Percentiles rank a stretch among this genome's conserved stretches.
These are phyloP conservation scores for Grigorovia transvaalensis DNA, from an alignment of 805 yeast genomes.

Conservation along the genomic window DNA sequence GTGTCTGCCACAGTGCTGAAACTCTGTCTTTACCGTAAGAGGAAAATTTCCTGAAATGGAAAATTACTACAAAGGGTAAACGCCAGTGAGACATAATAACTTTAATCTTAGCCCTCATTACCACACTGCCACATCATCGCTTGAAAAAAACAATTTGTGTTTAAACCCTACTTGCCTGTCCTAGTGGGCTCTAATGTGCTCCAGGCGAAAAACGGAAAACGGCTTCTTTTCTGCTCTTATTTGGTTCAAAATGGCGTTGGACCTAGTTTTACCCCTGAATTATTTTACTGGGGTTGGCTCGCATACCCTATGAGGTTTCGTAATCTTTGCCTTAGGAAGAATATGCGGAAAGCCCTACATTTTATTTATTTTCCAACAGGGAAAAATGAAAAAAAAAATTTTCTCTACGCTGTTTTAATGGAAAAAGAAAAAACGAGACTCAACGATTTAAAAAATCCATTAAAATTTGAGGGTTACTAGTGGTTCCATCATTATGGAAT, in stretches of 20 bases:
- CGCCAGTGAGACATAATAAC: background rate
- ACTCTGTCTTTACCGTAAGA: background rate
- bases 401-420: background rate
- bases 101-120: background rate
- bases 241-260: too few relatives aligned
- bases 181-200: too few relatives aligned
- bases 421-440: background rate
- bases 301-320: too few relatives aligned
- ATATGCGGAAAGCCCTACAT: background rate
- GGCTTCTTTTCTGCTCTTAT: too few relatives aligned
- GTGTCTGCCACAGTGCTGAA: background rate
- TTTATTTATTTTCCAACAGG: background rate
- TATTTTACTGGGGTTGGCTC: too few relatives aligned
- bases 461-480: background rate
- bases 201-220: too few relatives aligned
- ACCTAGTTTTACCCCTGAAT: too few relatives aligned
- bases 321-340: too few relatives aligned
- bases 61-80: background rate
- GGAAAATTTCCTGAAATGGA: background rate
- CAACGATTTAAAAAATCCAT: too few relatives aligned
- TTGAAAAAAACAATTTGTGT: background rate
- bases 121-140: background rate
- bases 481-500: background rate
- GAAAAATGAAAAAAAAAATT: too few relatives aligned
- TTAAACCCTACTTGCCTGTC: too few relatives aligned